Percentiles rank a stretch among this genome's conserved stretches.
phyloP scores from a whole-genome alignment of 1,139 yeast genomes.

The Candida pseudocylindracea region DNA sequence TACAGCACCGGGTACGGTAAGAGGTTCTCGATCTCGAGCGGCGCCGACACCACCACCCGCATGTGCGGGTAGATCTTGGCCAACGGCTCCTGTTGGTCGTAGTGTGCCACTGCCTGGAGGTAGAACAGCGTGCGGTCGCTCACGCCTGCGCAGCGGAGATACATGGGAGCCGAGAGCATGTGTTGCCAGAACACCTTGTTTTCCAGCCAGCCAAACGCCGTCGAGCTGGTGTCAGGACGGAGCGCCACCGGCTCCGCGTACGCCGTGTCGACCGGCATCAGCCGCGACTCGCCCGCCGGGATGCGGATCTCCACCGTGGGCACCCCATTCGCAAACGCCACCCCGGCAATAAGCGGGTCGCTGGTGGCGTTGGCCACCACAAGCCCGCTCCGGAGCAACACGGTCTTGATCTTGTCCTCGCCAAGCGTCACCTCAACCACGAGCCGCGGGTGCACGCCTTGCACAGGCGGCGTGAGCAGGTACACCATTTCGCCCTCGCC shows the following conservation, averaged over 20 bases:
- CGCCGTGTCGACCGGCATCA: constrained; percentile 57
- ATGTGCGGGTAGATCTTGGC: constrained; percentile 69
- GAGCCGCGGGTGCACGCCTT: constrained; percentile 50
- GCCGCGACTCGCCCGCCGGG: constrained; percentile 27
- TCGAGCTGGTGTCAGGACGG: constrained; percentile 27
- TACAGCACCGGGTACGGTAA: constrained; percentile 67
- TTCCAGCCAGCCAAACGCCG: constrained; percentile 45
- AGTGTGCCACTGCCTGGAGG: constrained; percentile 55
- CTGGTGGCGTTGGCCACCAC: constrained; percentile 52
- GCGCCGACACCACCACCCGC: constrained; percentile 62
- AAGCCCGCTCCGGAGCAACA: constrained; percentile 56
- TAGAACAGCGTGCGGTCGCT: constrained; percentile 26
- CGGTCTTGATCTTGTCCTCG: constrained; percentile 57
- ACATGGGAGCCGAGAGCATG: constrained; percentile 24
- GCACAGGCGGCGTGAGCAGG: constrained; percentile 37
- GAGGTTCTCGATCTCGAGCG: constrained; percentile 65
- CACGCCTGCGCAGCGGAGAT: constrained; percentile 35
- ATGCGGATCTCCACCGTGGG: constrained; percentile 12
- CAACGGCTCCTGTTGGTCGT: constrained; percentile 41
- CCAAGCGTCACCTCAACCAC: constrained; percentile 50
- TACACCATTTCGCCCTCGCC: constrained; percentile 72
- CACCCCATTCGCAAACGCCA: constrained; percentile 5
- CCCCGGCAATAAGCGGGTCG: constrained; percentile 24
- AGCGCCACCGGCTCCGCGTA: constrained; percentile 34
- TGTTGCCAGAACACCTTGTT: constrained; percentile 43